Base-by-base conservation (phyloP, 441 rosid species). In the Croton laevigatus region DNA sequence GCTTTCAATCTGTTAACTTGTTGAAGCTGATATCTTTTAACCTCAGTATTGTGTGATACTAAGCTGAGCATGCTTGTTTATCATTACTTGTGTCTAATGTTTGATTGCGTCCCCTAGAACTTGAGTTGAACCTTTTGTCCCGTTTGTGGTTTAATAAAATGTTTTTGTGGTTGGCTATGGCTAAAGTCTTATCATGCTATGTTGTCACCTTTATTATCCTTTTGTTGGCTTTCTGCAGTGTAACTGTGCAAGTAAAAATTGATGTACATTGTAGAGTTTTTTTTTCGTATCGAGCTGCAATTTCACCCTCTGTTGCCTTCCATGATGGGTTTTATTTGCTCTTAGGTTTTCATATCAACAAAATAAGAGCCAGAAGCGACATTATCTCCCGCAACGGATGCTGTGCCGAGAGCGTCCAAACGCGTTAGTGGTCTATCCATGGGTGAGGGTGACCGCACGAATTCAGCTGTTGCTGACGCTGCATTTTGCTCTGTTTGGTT, bases 371-470 rank as follows among this genome's bases (percentile, higher is more conserved):
- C 85, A 59, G 97, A 90, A 65, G 84, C 89, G 0, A 76, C 81
- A 52, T 70, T 88, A 34, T 91, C 98, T 9, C 97, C 97, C 69
- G 95, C 98, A 61, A 90, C 91, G 97, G 93, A 89, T 44, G 97
- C 96, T 52, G 84, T 73, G 13, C 22, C 90, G 36, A 86, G 96
- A 82, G 87, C 90, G 38, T 91, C 84, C 68, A 91, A 87, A 76
- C 85, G 95, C 61, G 88, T 94, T 52, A 74, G 85, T 44, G 95
- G 91, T 16, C 78, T 87, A 48, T 79, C 95, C 0, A 87, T 81
- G 61, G 80, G 71, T 63, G 87, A 86, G 52, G 84, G 76, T 65
- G 91, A 84, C 69, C 73, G 70, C 59, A 78, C 75, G 38, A 78
- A 69, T 22, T 78, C 80, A 19, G 81, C 73, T 19, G 65, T 77